Evolutionary conservation across 176 grass and related monocot species (phyloP).

Genomic region (Hsuehochloa calcarea): DNA sequence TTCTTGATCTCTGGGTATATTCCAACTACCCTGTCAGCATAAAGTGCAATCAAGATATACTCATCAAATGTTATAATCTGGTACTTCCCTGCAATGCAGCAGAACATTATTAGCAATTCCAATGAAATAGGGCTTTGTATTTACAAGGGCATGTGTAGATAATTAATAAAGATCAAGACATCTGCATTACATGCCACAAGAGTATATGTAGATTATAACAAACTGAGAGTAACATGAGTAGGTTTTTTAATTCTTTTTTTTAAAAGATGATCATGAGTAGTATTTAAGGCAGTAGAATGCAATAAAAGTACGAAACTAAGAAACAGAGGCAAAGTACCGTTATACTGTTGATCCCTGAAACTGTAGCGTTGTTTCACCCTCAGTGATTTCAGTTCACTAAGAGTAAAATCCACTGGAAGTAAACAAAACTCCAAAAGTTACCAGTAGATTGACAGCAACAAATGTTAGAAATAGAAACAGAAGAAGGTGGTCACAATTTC

Average conservation of each 20-base stretch:
- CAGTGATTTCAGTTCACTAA: conserved; percentile 68
- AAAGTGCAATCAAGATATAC: conserved; percentile 64
- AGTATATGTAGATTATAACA: neutral
- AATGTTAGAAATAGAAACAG: neutral
- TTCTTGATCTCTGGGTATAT: conserved; percentile 90
- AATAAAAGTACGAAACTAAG: neutral
- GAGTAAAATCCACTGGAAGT: conserved; percentile 68
- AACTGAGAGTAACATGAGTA: neutral
- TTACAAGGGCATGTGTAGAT: neutral
- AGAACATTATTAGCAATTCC: neutral
- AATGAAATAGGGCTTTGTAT: neutral
- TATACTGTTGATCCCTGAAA: conserved; percentile 76
- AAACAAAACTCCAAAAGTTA: conserved; percentile 28
- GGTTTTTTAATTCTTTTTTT: too few species aligned
- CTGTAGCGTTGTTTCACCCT: conserved; percentile 62
- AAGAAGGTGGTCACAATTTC: neutral
- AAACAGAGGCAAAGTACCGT: conserved; percentile 40
- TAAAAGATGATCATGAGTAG: too few species aligned
- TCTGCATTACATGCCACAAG: neutral
- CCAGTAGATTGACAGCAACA: neutral
- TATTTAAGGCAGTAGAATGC: neutral
- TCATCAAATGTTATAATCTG: conserved; percentile 85
- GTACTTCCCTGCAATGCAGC: conserved; percentile 56
- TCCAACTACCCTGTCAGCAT: conserved; percentile 68
- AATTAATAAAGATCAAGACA: neutral